phyloP scores from a whole-genome alignment of 768 basidiomycete genomes.

The Calocera viscosa region DNA sequence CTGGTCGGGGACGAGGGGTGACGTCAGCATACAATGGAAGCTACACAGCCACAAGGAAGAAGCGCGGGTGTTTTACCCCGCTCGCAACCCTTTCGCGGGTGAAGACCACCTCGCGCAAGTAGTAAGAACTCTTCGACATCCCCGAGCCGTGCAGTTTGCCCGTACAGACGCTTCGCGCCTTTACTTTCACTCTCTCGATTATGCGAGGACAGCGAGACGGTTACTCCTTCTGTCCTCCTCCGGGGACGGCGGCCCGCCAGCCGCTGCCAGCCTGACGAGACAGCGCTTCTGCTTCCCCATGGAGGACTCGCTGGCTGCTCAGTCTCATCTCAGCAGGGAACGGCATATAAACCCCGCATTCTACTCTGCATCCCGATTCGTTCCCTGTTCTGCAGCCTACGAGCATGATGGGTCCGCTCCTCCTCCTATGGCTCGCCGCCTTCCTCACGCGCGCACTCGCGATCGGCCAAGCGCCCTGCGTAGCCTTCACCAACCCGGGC shows the following conservation, averaged over 20 bases:
- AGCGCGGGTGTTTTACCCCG: not conserved
- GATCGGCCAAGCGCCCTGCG: slow-evolving; percentile 14
- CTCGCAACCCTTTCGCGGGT: not conserved
- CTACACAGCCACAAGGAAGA: not conserved
- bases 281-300: not conserved
- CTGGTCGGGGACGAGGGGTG: not conserved
- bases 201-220: not conserved
- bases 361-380: too few species aligned
- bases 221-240: not conserved
- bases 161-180: not conserved
- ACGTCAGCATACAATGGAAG: not conserved
- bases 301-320: not conserved
- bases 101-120: not conserved
- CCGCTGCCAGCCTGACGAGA: not conserved
- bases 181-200: not conserved
- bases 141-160: too few species aligned
- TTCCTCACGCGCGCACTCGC: not conserved
- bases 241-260: not conserved
- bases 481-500: slow-evolving; percentile 11
- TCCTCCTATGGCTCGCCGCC: not conserved
- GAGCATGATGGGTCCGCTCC: not conserved
- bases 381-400: not conserved
- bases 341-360: too few species aligned
- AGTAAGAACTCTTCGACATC: too few species aligned
- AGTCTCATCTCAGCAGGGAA: too few species aligned